Base-by-base conservation (phyloP, 495 filamentous ascomycete genomes). In the Penicillium riverlandense region DNA sequence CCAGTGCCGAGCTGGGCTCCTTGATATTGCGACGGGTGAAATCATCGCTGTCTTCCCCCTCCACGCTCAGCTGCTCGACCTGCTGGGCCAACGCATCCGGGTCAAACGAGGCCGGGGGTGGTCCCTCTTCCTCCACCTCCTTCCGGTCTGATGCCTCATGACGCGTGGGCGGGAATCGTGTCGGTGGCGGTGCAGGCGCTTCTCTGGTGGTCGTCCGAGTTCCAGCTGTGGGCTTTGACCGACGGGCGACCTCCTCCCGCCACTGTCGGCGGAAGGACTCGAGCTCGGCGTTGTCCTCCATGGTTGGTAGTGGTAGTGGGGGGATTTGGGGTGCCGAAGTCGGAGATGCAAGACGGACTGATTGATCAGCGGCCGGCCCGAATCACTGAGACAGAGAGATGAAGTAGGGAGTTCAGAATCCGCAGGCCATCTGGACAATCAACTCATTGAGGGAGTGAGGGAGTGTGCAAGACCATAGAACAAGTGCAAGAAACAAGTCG, bases 261-360 rank as follows among this genome's bases (percentile, higher is more conserved):
- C 88, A 95, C 71, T 88, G 75, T 53, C 77, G 72, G 53, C 88
- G 84, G 66, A 95, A 95, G 29, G 69, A 76, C 55, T 90, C 82
- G 51, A 95, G 76, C 61, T 92, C 88, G 37, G 77, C 75, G 66
- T 83, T 81, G 57, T 75, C 73, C 45, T 73, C 69, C 79, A 83
- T 84, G 47, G 49, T 57, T 49, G 41, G 47, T 43, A 34, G 39
- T 47, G 16, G 33, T 22, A 14, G 41, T 28, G n/a, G 30, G 28
- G 35, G 22, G 4, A 6, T 22, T 22, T 3, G 22, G 4, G 4
- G 22, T 4, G 22, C 27, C 32, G 32, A 40, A 22, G 39, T 38
- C 11, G 35, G 46, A 32, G n/a, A 43, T 43, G 31, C 28, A 6
- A 35, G 13, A 14, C 38, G 42, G 58, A 54, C 57, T 53, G 59